These are phyloP conservation scores for Helicosporidium sp. DNA, from an alignment of 139 green algal species.

Conservation along the genomic window DNA sequence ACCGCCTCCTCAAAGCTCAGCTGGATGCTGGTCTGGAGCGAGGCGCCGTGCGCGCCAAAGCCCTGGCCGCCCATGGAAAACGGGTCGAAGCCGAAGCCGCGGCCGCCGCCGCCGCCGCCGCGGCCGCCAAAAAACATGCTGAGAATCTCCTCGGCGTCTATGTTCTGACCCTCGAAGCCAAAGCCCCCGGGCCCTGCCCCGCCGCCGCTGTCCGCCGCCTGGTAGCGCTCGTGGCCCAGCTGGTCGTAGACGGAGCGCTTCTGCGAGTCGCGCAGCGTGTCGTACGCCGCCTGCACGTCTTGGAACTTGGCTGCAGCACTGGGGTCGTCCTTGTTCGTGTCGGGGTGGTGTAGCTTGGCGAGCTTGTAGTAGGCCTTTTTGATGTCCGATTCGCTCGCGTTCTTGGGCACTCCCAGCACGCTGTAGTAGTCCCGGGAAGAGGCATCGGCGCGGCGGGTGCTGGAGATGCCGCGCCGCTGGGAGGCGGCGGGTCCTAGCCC, in stretches of 20 bases:
- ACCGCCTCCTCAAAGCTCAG: neutral
- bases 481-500: neutral
- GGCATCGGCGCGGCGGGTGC: too few species aligned
- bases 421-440: constrained; percentile 70
- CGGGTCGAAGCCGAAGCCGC: constrained; percentile 1
- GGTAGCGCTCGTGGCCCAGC: constrained; percentile 20
- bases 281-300: constrained; percentile 71
- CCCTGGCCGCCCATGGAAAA: constrained; percentile 1
- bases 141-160: constrained; percentile 28
- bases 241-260: constrained; percentile 59
- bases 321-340: constrained; percentile 71
- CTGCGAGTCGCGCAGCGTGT: constrained; percentile 62
- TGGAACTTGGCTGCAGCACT: constrained; percentile 61
- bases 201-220: constrained; percentile 7
- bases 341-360: constrained; percentile 79
- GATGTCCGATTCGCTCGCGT: constrained; percentile 57
- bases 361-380: constrained; percentile 79
- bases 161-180: constrained; percentile 14
- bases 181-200: constrained; percentile 7
- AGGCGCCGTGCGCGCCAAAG: constrained; percentile 2
- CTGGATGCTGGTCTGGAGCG: neutral
- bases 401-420: constrained; percentile 37
- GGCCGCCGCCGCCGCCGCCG: constrained; percentile 7
- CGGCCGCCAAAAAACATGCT: constrained; percentile 19
- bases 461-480: neutral